Base-by-base conservation (phyloP, 352 stramenopile genomes). In the Phytophthora pseudosyringae region DNA sequence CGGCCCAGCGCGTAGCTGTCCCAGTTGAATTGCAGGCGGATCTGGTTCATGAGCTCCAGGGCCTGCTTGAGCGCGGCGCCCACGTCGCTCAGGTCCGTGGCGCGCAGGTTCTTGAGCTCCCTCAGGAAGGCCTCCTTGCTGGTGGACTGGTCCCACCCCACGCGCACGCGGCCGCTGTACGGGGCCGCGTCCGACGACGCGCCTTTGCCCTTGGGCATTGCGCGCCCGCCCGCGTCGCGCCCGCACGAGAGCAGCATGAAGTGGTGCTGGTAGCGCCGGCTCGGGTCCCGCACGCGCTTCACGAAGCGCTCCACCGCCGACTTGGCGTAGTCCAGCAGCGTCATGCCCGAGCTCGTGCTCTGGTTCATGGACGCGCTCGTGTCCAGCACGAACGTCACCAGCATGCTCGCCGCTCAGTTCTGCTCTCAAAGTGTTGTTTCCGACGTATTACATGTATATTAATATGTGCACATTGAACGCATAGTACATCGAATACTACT, bases 311-410 rank as follows among this genome's bases (percentile, higher is more conserved):
- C 88, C 32, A 95, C 86, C 9, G 88, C 86, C 33, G 85, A 94
- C 77, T 96, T 96, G 73, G 88, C 88, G 56, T 89, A 94, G 73
- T 96, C 88, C 48, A 96, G 73, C 59, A 96, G 75, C 61, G 88
- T 94, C 88, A 96, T 96, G 52, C 88, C 88, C 52, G 78, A 91
- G 75, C 75, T 92, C 43, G 86, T 94, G 64, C 79, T 90, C 83
- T 96, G 88, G 69, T 93, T 94, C 88, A 96, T 96, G 45, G 88
- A 96, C 80, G 86, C 88, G 59, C 80, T 92, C 72, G 88, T 96
- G 76, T 96, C 88, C 65, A 96, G 81, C 69, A 96, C 87, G 71
- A 96, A 96, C 69, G 86, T 94, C 73, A 96, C 86, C 16, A 96
- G 73, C 88, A 96, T 96, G 31, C 31, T 63, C 5, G 39, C 31